Evolutionary conservation across 257 asterid genomes (phyloP), one percentile per base, ranked within the genome.

Genomic region (Scutellaria minor): DNA sequence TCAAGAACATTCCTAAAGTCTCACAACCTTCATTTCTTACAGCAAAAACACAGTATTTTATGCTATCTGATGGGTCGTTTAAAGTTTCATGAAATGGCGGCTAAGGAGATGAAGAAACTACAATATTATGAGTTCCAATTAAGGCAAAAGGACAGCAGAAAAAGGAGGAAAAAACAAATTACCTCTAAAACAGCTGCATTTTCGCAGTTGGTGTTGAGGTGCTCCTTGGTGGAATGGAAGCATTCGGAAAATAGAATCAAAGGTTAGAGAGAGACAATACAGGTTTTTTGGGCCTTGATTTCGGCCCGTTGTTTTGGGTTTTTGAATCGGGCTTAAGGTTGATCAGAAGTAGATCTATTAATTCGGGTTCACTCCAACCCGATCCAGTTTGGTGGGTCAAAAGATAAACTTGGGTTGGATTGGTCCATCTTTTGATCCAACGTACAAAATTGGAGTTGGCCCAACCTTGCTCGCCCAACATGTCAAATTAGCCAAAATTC

Each of bases 21-120:
- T 56, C 56, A 70, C 56, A 41, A 12, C 7, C 46, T 13, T 22
- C 22, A 15, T 20, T 27, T 63, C 76, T 52, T 11, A 31, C 68
- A 42, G 35, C 27, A 68, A 22, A 22, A 58, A 10, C 61, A 37
- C 44, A 62, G 62, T 6, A 3, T 37, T 15, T 14, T 9, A 18
- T 18, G 18, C 18, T 18, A 66, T 47, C 31, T 51, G 37, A 4
- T 31, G 37, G 37, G 37, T 31, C 37, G 37, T 31, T 31, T 31
- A 31, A 31, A 2, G 5, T 2, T 31, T 31, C 37, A 31, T 24
- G 27, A 54, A 54, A 20, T 13, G 35, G 39, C 12, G 6, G 24
- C 6, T 5, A 51, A 6, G 59, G 59, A 18, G 37, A 20, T 18
- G 60, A 7, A 54, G n/a, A 54, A 54, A 54, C 35, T 3, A 54